Evolutionary conservation across 805 yeast species (phyloP).

Genomic region (Starmerella sirachaensis): DNA sequence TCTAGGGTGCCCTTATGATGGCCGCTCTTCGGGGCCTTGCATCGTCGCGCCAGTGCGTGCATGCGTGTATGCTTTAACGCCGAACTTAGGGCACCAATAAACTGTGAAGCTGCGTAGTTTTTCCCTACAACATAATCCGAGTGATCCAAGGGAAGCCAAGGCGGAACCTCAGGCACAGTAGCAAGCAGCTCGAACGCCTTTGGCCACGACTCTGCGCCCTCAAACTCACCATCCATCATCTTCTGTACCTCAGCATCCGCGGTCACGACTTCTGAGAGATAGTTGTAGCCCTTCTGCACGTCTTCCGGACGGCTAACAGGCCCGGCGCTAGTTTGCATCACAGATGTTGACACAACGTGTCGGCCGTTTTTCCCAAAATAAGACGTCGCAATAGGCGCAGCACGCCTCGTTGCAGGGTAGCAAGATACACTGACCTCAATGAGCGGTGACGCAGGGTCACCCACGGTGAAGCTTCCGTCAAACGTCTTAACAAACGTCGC

Average conservation of each 20-base stretch:
- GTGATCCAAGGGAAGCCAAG: constrained; percentile 14
- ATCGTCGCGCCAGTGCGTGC: constrained; percentile 20
- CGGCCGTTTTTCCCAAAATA: constrained; percentile 5
- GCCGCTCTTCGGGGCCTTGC: constrained; percentile 8
- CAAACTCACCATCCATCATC: constrained; percentile 18
- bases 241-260: constrained; percentile 11
- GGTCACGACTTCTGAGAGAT: constrained; percentile 10
- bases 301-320: constrained; percentile 1
- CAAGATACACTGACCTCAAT: constrained; percentile 3
- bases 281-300: constrained; percentile 13
- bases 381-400: constrained; percentile 2
- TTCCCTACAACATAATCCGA: constrained; percentile 11
- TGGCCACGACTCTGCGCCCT: constrained; percentile 13
- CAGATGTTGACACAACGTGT: constrained; percentile 9
- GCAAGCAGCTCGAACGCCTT: constrained; percentile 19
- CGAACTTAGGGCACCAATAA: constrained; percentile 13
- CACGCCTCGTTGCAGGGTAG: constrained; percentile 12
- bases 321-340: constrained; percentile 11
- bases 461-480: constrained; percentile 16
- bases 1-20: constrained; percentile 13
- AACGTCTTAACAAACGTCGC: constrained; percentile 6
- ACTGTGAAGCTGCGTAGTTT: not conserved
- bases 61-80: constrained; percentile 7
- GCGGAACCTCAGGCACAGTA: constrained; percentile 15
- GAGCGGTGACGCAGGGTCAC: constrained; percentile 13